Base-by-base conservation (phyloP, 2,329 filamentous ascomycete species). In the Colletotrichum sp. region DNA sequence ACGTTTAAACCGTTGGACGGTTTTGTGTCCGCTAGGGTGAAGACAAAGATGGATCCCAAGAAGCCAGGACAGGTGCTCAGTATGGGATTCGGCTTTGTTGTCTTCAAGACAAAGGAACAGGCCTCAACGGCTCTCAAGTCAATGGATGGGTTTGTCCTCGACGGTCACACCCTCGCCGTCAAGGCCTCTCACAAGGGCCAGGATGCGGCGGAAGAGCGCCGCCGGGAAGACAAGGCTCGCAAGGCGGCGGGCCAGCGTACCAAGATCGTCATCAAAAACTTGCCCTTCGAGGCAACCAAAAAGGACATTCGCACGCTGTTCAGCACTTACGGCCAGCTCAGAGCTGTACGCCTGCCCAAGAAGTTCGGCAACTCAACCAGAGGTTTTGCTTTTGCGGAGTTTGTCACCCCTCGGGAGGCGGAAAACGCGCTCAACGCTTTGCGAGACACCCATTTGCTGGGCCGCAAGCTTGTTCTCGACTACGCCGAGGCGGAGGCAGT, bases 231-330 rank as follows among this genome's bases (percentile, higher is more conserved):
- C 82, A 92, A 91, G 78, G 93, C 94, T 67, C 98, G 96, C 89
- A 98, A 96, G 85, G 87, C 91, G 67, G 93, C 95, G 29, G 91
- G 91, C 19, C 92, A 93, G 82, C 91, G 92, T 79, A 98, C 96
- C 64, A 99, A 99, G 90, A 94, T 99, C 82, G 93, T 99, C 85
- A 94, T 99, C 88, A 99, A 99, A 89, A 99, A 99, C 88, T 88
- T 99, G 85, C 96, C 97, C 25, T 99, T 99, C 88, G 95, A 99
- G 87, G 94, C 95, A 65, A 94, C 93, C 70, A 98, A 98, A 88
- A 97, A 98, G 85, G 97, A 99, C 83, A 90, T 99, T 75, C 92
- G 95, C 78, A 89, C 94, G 70, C 89, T 99, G 57, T 96, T 99
- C 83, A 93, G 95, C 77, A 93, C 95, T 44, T 99, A 98, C 86